Evolutionary conservation across 2,329 filamentous ascomycete species (phyloP), one percentile per base, ranked within the genome.

Genomic region (Aureobasidium sp.): DNA sequence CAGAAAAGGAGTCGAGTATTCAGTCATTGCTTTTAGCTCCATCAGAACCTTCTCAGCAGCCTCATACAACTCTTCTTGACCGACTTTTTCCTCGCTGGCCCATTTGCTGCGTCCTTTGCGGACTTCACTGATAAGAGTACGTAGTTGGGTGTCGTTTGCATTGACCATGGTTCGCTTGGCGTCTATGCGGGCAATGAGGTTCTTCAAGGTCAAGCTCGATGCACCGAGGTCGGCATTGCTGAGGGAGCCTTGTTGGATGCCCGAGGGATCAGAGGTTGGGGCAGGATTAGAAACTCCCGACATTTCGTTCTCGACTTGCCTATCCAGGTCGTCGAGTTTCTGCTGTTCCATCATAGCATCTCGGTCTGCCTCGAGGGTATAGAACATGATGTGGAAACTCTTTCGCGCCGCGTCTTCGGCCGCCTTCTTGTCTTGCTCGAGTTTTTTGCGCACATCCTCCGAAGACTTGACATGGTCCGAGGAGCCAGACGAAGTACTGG

Each of bases 331-430:
- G 70, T 99, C 94, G 27, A 99, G 81, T 73, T 93, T 90, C 73
- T 97, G 91, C 74, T 99, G 94, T 73, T 99, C 94, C 61, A 97
- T 76, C 94, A 99, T 97, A 51, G 94, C 94, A 68, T 93, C 90
- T 60, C 90, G 84, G 71, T 99, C 94, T 71, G 93, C 94, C 74
- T 99, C 94, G 33, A 97, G 80, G 1, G 94, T 96, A 73, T 96
- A 93, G 74, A 97, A 95, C 65, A 96, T 82, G 10, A 90, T 95
- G 70, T 96, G 88, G 74, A 96, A 97, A 74, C 88, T 94, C 68
- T 85, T 84, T 75, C 91, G 91, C 45, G 90, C 94, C 54, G 89
- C 87, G 69, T 95, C 90, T 69, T 96, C 93, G 50, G 89, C 92
- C 31, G 89, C 90, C 72, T 87, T 92, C 71, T 94, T 94, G 66